Evolutionary conservation across 139 green algal species (phyloP), one percentile per base, ranked within the genome.

Genomic region (Ettlia oleoabundans): DNA sequence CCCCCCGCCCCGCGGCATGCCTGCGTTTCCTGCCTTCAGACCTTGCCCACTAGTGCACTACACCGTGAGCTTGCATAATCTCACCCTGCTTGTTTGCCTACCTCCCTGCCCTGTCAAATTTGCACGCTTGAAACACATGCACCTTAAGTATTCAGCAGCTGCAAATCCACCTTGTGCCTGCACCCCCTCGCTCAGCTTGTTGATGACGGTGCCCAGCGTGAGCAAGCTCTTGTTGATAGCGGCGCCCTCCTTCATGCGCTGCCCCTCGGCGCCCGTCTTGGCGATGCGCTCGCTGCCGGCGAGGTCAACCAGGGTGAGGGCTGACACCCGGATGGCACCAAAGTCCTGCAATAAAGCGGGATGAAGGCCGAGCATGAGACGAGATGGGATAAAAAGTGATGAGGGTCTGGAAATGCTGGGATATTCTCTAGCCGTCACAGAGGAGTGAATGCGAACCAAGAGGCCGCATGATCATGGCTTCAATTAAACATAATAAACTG

Each of bases 211-310:
- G 69, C 95, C 95, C 37, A 98, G 89, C 19, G 91, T 96, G 19
- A 98, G 88, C 80, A 98, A 82, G 75, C 83, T 93, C 83, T 97
- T 97, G 90, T 99, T 99, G 91, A 99, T 99, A 41, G 92, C 89
- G 10, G 92, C 92, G 61, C 96, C 96, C 88, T 99, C 96, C 86
- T 98, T 98, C 87, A 94, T 92, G 30, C 96, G 89, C 47, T 95
- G 86, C n/a, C 96, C 96, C 84, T 98, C 96, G 1, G 96, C 94
- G 15, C 94, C 94, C 8, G 96, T 98, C 90, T 99, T 99, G 55
- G 90, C 85, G 7, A 98, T 86, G 43, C 96, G 89, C 88, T 98
- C 96, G 10, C 84, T 94, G 58, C 96, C 96, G 1, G 96, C 96
- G 38, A 99, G 84, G 68, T 99, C 96, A 2, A 99, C 95, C 47